Evolutionary conservation across 495 filamentous ascomycete species (phyloP).

Genomic region (Gamarada debralockiae): DNA sequence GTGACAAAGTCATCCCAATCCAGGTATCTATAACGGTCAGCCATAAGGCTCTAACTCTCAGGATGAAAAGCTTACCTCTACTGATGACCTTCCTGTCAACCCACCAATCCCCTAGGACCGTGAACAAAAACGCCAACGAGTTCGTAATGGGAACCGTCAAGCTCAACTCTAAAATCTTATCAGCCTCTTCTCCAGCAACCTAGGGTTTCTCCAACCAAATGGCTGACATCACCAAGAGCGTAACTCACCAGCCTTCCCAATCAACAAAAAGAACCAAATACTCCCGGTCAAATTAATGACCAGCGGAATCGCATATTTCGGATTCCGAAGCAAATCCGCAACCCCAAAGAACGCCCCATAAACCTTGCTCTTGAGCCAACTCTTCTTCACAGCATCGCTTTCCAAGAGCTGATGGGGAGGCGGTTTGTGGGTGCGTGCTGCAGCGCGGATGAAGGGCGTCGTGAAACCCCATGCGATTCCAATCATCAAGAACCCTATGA

Average conservation of each 20-base stretch:
- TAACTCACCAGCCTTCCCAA: constrained; percentile 81
- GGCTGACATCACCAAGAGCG: not conserved
- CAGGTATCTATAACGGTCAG: constrained; percentile 62
- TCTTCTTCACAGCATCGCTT: constrained; percentile 31
- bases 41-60: not conserved
- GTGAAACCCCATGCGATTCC: constrained; percentile 81
- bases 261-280: constrained; percentile 94
- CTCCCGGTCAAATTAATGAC: constrained; percentile 90
- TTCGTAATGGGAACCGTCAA: constrained; percentile 94
- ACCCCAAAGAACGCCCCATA: constrained; percentile 64
- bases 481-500: constrained; percentile 86
- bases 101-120: constrained; percentile 92
- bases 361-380: constrained; percentile 52
- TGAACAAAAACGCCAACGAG: constrained; percentile 90
- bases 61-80: constrained; percentile 45
- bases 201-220: too few species aligned
- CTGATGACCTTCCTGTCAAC: constrained; percentile 86
- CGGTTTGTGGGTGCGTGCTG: constrained; percentile 54
- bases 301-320: constrained; percentile 80
- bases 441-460: constrained; percentile 70
- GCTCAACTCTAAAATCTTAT: constrained; percentile 62
- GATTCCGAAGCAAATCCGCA: constrained; percentile 71
- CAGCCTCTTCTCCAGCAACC: not conserved
- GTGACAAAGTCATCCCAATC: constrained; percentile 78
- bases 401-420: constrained; percentile 47